Conservation (phyloP, 768 basidiomycete genomes). For the Scleroderma citrinum region DNA sequence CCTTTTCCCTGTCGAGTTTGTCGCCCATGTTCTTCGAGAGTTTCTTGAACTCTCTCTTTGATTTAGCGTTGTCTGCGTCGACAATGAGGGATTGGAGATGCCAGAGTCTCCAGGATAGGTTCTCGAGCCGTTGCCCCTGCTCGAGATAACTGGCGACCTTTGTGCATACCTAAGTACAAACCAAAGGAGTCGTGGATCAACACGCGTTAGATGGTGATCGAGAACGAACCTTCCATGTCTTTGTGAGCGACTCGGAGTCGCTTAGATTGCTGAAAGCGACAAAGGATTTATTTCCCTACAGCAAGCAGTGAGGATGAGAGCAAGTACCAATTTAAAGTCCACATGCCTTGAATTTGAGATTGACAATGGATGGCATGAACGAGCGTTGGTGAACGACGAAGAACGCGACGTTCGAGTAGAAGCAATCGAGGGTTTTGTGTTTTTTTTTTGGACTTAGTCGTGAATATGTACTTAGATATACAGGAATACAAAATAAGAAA, state of each 20-base stretch:
- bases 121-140: slow-evolving; percentile 87
- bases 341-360: slow-evolving; percentile 76
- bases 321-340: not conserved
- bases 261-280: slow-evolving; percentile 86
- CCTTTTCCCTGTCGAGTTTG: slow-evolving; percentile 90
- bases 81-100: slow-evolving; percentile 89
- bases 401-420: not conserved
- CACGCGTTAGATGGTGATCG: slow-evolving; percentile 4
- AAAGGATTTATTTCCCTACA: slow-evolving; percentile 88
- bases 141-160: slow-evolving; percentile 89
- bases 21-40: slow-evolving; percentile 86
- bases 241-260: slow-evolving; percentile 79
- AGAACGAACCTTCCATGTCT: slow-evolving; percentile 77
- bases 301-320: slow-evolving; percentile 10
- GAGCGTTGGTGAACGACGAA: not conserved
- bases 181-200: slow-evolving; percentile 1
- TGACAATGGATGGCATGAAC: slow-evolving; percentile 72
- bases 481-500: not conserved
- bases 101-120: slow-evolving; percentile 90
- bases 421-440: not conserved
- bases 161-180: slow-evolving; percentile 62
- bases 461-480: not conserved
- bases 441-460: not conserved
- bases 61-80: slow-evolving; percentile 82
- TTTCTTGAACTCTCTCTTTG: slow-evolving; percentile 86